Evolutionary conservation across 2,329 filamentous ascomycete genomes (phyloP).

Genomic region (Penicillium hordei): DNA sequence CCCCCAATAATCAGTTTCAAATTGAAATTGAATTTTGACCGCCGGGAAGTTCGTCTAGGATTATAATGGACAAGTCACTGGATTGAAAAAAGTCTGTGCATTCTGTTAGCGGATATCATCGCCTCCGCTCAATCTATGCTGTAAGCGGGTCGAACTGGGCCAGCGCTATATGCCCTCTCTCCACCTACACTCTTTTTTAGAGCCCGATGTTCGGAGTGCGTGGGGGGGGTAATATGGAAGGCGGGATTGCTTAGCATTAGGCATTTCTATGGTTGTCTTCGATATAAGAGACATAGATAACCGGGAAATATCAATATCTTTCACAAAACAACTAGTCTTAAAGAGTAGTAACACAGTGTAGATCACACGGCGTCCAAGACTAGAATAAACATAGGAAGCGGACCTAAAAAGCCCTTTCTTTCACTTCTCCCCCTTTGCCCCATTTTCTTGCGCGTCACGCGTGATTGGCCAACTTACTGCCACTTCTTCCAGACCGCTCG

Average conservation of each 20-base stretch:
- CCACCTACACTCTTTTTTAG: neutral
- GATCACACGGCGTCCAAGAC: conserved; percentile 7
- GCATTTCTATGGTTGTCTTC: neutral
- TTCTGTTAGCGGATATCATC: conserved; percentile 4
- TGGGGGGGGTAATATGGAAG: neutral
- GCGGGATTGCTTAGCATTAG: neutral
- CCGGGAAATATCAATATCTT: neutral
- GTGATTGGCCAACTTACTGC: conserved; percentile 25
- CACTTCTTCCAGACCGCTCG: conserved; percentile 24
- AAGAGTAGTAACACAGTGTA: conserved; percentile 3
- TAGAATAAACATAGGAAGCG: conserved; percentile 2
- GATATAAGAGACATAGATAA: neutral
- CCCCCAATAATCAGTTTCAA: neutral
- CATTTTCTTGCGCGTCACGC: conserved; percentile 11
- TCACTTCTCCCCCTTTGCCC: conserved; percentile 13
- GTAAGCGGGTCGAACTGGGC: conserved; percentile 5
- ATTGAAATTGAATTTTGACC: conserved; percentile 8
- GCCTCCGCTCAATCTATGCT: conserved; percentile 1
- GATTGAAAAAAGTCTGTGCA: conserved; percentile 6
- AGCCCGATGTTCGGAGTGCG: neutral
- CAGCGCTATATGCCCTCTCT: neutral
- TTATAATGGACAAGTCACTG: conserved; percentile 10
- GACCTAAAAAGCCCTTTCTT: conserved; percentile 1
- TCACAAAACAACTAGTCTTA: neutral
- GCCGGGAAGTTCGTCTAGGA: conserved; percentile 9